phyloP scores from a whole-genome alignment of 2,329 filamentous ascomycete genomes.

The Pseudocercospora eumusae region DNA sequence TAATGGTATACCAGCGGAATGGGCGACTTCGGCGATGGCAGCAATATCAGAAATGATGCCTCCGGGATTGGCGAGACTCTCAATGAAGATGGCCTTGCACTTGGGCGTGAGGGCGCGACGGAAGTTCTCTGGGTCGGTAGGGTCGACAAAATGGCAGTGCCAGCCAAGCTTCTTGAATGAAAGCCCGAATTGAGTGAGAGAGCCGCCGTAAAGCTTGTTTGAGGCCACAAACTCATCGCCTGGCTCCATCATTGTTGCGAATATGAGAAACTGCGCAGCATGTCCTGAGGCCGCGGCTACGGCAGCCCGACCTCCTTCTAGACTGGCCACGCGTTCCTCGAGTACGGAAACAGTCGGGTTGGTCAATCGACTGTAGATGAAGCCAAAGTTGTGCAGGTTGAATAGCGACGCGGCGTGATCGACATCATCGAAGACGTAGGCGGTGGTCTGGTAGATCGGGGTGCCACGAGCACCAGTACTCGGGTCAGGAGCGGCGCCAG shows the following conservation, averaged over 20 bases:
- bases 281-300: conserved; percentile 24
- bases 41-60: conserved; percentile 20
- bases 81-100: conserved; percentile 25
- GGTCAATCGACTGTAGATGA: conserved; percentile 22
- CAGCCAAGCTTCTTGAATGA: conserved; percentile 27
- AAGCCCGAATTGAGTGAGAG: conserved; percentile 24
- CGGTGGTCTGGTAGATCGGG: conserved; percentile 25
- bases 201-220: conserved; percentile 24
- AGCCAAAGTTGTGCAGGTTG: conserved; percentile 26
- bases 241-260: conserved; percentile 24
- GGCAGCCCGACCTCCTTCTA: conserved; percentile 24
- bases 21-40: conserved; percentile 23
- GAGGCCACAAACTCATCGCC: conserved; percentile 25
- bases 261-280: conserved; percentile 23
- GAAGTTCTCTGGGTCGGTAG: conserved; percentile 24
- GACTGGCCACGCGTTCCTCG: conserved; percentile 24
- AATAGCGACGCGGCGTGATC: conserved; percentile 24
- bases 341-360: conserved; percentile 26
- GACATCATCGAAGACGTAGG: conserved; percentile 25
- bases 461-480: conserved; percentile 24
- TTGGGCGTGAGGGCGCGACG: conserved; percentile 23
- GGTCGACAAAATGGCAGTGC: conserved; percentile 24
- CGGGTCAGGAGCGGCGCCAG: conserved; percentile 21
- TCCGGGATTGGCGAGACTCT: conserved; percentile 24
- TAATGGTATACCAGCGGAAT: conserved; percentile 22